Conservation (phyloP, 179 eudicot genomes). For the Spinacia oleracea region DNA sequence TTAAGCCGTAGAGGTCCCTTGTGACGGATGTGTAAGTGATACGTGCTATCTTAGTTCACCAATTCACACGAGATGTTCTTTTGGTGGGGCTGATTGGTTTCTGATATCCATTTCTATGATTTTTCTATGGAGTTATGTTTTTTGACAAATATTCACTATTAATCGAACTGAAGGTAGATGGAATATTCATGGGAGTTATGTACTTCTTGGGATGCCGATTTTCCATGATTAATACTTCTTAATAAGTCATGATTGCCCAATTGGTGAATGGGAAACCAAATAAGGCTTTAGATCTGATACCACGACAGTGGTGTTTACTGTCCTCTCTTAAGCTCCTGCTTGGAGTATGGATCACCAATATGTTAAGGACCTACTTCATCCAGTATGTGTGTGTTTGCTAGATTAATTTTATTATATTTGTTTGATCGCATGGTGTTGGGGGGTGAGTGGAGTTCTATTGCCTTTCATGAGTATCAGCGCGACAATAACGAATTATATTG, state of each 20-base stretch:
- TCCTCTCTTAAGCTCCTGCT: too few relatives aligned
- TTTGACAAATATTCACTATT: not conserved
- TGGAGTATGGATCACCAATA: too few relatives aligned
- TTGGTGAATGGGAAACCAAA: not conserved
- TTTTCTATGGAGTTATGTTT: too few relatives aligned
- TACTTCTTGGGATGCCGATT: not conserved
- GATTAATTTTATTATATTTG: not conserved
- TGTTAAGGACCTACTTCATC: not conserved
- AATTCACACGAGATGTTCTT: not conserved
- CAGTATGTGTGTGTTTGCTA: not conserved
- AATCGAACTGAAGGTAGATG: not conserved
- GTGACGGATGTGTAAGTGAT: not conserved
- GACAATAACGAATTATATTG: not conserved
- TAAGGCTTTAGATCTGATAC: not conserved
- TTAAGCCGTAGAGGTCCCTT: not conserved
- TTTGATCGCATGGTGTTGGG: not conserved
- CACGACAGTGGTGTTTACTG: not conserved
- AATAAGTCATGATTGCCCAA: not conserved
- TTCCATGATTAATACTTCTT: not conserved
- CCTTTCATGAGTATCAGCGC: too few relatives aligned
- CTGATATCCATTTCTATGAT: not conserved
- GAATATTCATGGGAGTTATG: not conserved
- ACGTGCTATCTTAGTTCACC: not conserved
- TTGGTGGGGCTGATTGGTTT: not conserved
- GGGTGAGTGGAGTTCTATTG: not conserved